Percentiles rank a stretch among this genome's conserved stretches.
Conservation (phyloP, 805 yeast genomes). For the Saccharomyces cerevisiae region DNA sequence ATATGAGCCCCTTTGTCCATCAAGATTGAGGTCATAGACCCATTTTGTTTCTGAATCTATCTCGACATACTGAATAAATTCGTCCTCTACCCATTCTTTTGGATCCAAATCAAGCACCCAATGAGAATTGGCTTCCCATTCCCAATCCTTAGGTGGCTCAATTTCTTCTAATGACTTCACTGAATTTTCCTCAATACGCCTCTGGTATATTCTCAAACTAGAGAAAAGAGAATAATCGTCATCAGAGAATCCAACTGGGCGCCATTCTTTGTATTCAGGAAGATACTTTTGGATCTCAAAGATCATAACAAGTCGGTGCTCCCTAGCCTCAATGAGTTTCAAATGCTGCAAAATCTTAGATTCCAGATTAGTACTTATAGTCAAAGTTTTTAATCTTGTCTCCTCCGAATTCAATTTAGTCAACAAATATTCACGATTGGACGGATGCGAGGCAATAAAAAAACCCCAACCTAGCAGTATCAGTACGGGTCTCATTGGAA, state of each 20-base stretch:
- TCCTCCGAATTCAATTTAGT: constrained; percentile 52
- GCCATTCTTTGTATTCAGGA: constrained; percentile 50
- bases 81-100: constrained; percentile 49
- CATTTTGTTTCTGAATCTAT: constrained; percentile 74
- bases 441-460: constrained; percentile 44
- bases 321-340: constrained; percentile 34
- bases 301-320: constrained; percentile 48
- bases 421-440: constrained; percentile 39
- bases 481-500: constrained; percentile 34
- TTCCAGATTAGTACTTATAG: constrained; percentile 45
- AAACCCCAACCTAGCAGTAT: constrained; percentile 44
- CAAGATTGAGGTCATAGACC: constrained; percentile 58
- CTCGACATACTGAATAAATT: constrained; percentile 46
- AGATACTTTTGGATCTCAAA: constrained; percentile 58
- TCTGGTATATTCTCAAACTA: constrained; percentile 30
- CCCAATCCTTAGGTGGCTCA: constrained; percentile 55
- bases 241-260: constrained; percentile 47
- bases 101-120: constrained; percentile 69
- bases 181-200: constrained; percentile 13
- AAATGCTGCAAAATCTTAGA: constrained; percentile 33
- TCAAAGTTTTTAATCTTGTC: constrained; percentile 44
- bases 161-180: constrained; percentile 30
- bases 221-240: constrained; percentile 48
- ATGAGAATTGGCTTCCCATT: constrained; percentile 36
- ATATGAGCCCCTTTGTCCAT: constrained; percentile 30